phyloP scores from a whole-genome alignment of 1,139 yeast species.

The Lodderomyces parapsilosis region DNA sequence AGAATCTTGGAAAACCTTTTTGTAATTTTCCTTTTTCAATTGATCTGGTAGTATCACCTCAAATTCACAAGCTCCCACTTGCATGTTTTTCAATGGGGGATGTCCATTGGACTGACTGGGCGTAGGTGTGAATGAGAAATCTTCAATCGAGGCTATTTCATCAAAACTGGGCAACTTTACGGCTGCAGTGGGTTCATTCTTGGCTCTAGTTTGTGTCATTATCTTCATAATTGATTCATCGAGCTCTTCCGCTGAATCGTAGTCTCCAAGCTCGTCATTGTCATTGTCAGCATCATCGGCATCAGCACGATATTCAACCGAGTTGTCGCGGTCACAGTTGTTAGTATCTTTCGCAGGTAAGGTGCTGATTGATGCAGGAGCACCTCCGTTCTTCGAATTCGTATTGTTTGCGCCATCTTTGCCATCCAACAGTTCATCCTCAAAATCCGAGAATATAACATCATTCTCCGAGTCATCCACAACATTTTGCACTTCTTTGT shows the following conservation, averaged over 20 bases:
- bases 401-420: neutral
- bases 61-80: constrained; percentile 14
- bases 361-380: too few species aligned
- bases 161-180: constrained; percentile 6
- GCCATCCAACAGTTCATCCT: neutral
- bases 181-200: neutral
- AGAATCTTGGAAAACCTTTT: constrained; percentile 36
- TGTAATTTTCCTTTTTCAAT: constrained; percentile 22
- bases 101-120: constrained; percentile 2
- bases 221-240: constrained; percentile 16
- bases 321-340: neutral
- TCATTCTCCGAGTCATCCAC: constrained; percentile 5
- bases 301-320: too few species aligned
- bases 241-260: constrained; percentile 10
- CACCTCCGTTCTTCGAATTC: too few species aligned
- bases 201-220: constrained; percentile 14
- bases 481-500: neutral
- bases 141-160: constrained; percentile 6
- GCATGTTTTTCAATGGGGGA: constrained; percentile 5
- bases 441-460: constrained; percentile 7
- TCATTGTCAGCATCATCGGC: constrained; percentile 13
- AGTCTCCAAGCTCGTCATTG: constrained; percentile 11
- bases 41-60: constrained; percentile 21
- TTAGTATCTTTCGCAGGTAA: constrained; percentile 3
- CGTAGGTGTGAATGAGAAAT: constrained; percentile 13